A percentile compares a stretch with the other conserved stretches of the same genome.
Evolutionary conservation across 768 basidiomycete genomes (phyloP).

Genomic region (Leccinum sublutescens): DNA sequence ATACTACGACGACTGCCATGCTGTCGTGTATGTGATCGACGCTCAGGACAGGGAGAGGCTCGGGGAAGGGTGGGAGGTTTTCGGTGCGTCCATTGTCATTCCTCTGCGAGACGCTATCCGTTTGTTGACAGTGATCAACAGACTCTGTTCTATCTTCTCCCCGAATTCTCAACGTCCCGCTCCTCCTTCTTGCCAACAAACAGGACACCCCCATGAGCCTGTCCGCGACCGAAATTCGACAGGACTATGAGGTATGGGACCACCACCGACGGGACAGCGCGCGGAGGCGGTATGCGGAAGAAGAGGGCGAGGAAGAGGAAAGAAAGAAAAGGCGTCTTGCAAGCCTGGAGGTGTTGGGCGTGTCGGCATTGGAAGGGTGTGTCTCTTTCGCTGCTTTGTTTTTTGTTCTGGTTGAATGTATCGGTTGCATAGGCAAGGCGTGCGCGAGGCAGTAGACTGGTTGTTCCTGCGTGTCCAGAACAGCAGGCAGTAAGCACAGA

Average conservation of each 20-base stretch:
- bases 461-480: slow-evolving; percentile 92
- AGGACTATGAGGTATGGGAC: slow-evolving; percentile 87
- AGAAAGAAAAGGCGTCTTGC: slow-evolving; percentile 58
- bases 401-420: background rate
- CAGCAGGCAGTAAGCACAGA: slow-evolving; percentile 55
- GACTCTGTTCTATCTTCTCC: slow-evolving; percentile 87
- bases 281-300: slow-evolving; percentile 49
- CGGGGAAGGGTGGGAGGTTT: slow-evolving; percentile 95
- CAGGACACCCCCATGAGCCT: slow-evolving; percentile 82
- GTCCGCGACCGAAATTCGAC: slow-evolving; percentile 86
- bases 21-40: slow-evolving; percentile 94
- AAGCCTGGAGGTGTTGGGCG: slow-evolving; percentile 85
- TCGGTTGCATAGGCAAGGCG: slow-evolving; percentile 63
- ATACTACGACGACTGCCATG: slow-evolving; percentile 97
- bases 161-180: slow-evolving; percentile 85
- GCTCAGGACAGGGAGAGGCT: slow-evolving; percentile 87
- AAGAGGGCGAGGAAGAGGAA: slow-evolving; percentile 44
- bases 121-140: slow-evolving; percentile 22
- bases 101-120: background rate
- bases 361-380: slow-evolving; percentile 90
- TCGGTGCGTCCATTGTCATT: slow-evolving; percentile 60
- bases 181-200: slow-evolving; percentile 94
- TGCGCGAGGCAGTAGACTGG: slow-evolving; percentile 92
- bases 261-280: slow-evolving; percentile 71
- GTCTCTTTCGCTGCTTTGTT: slow-evolving; percentile 9